These are phyloP conservation scores for Daldinia childiae DNA, from an alignment of 495 filamentous ascomycete genomes.

Conservation along the genomic window DNA sequence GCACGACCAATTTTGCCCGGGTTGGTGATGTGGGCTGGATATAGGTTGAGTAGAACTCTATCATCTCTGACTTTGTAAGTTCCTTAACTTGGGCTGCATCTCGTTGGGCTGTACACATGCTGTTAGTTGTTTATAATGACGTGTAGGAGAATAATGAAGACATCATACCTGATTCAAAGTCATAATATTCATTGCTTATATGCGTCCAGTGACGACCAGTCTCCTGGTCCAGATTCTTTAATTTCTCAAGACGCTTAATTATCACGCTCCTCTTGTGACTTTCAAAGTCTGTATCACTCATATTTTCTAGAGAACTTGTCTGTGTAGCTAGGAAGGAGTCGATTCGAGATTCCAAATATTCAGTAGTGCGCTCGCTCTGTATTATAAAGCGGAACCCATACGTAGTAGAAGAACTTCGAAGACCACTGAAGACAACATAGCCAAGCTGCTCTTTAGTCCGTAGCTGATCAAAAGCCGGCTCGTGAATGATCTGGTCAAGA, in stretches of 20 bases:
- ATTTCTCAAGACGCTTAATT: slow-evolving; percentile 86
- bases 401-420: slow-evolving; percentile 72
- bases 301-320: slow-evolving; percentile 70
- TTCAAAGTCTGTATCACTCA: slow-evolving; percentile 88
- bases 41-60: slow-evolving; percentile 80
- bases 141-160: neutral
- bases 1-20: slow-evolving; percentile 83
- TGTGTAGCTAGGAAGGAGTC: slow-evolving; percentile 80
- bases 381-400: slow-evolving; percentile 91
- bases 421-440: slow-evolving; percentile 91
- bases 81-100: slow-evolving; percentile 79
- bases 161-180: slow-evolving; percentile 82
- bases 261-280: slow-evolving; percentile 89
- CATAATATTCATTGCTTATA: slow-evolving; percentile 85
- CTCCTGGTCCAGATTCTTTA: slow-evolving; percentile 92
- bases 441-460: slow-evolving; percentile 98
- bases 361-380: slow-evolving; percentile 86
- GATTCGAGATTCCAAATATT: slow-evolving; percentile 87
- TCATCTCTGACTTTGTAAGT: slow-evolving; percentile 79
- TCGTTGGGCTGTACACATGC: slow-evolving; percentile 63
- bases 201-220: slow-evolving; percentile 83
- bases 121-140: slow-evolving; percentile 14
- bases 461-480: slow-evolving; percentile 92
- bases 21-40: slow-evolving; percentile 76
- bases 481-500: slow-evolving; percentile 89